phyloP scores from a whole-genome alignment of 257 asterid genomes.

The Leptodermis oblonga region DNA sequence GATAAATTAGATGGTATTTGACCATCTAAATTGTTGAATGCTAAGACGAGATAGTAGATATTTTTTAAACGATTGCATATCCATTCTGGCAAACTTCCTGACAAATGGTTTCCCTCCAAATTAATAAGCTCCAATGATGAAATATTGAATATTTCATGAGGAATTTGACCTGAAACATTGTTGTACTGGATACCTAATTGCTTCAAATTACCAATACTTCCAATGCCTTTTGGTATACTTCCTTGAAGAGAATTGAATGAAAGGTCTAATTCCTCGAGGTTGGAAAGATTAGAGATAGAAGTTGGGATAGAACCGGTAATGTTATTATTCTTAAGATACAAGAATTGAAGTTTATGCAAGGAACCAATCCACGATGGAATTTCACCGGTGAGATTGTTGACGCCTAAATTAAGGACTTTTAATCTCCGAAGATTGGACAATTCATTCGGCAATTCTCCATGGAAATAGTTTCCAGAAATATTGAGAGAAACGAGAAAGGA shows the following conservation, averaged over 20 bases:
- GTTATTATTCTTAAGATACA: neutral
- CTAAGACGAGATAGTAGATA: conserved; percentile 7
- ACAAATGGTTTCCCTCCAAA: conserved; percentile 2
- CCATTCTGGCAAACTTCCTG: conserved; percentile 13
- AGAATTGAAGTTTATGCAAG: neutral
- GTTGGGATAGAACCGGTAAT: neutral
- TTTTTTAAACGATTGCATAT: neutral
- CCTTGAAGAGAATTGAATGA: neutral
- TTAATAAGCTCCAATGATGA: conserved; percentile 7
- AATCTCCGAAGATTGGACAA: neutral
- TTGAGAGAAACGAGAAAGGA: neutral
- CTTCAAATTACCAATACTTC: conserved; percentile 6
- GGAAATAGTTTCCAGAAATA: neutral
- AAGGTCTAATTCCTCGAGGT: neutral
- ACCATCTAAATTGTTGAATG: conserved; percentile 9
- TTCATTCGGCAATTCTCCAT: neutral
- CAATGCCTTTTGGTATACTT: conserved; percentile 4
- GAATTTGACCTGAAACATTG: conserved; percentile 20
- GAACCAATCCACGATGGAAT: neutral
- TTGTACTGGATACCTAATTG: neutral
- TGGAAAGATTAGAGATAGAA: neutral
- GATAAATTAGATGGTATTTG: neutral
- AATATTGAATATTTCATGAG: conserved; percentile 26
- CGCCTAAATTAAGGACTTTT: neutral
- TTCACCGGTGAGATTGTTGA: neutral